phyloP scores from a whole-genome alignment of 257 asterid species.

The Solanum sparsipilum region DNA sequence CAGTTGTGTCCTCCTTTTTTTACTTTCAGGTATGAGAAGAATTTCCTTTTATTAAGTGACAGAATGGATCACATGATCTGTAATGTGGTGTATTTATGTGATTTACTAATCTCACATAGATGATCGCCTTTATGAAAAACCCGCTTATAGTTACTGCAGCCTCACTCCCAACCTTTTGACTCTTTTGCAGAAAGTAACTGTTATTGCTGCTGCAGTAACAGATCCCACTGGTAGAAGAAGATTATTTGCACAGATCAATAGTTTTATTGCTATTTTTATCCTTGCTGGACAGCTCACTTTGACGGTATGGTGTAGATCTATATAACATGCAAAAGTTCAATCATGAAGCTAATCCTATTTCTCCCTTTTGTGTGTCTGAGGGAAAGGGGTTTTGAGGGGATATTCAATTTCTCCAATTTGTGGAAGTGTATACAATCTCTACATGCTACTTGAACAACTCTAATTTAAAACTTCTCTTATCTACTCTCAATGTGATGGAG shows the following conservation, averaged over 20 bases:
- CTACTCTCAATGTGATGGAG: neutral
- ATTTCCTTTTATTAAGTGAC: neutral
- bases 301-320: conserved; percentile 46
- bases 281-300: conserved; percentile 87
- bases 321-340: neutral
- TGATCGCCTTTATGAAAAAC: neutral
- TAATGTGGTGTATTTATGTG: neutral
- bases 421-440: neutral
- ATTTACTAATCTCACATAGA: neutral
- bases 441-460: neutral
- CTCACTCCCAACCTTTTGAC: neutral
- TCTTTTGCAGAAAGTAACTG: conserved; percentile 82
- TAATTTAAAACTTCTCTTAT: neutral
- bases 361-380: neutral
- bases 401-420: neutral
- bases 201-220: conserved; percentile 64
- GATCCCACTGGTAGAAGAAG: conserved; percentile 75
- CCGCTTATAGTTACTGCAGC: neutral
- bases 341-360: neutral
- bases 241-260: conserved; percentile 86
- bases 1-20: conserved; percentile 89
- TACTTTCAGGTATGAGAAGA: conserved; percentile 70
- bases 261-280: conserved; percentile 92
- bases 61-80: neutral
- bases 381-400: neutral